Evolutionary conservation across 2,329 filamentous ascomycete species (phyloP), one percentile per base, ranked within the genome.

Genomic region (Alternaria burnsii): DNA sequence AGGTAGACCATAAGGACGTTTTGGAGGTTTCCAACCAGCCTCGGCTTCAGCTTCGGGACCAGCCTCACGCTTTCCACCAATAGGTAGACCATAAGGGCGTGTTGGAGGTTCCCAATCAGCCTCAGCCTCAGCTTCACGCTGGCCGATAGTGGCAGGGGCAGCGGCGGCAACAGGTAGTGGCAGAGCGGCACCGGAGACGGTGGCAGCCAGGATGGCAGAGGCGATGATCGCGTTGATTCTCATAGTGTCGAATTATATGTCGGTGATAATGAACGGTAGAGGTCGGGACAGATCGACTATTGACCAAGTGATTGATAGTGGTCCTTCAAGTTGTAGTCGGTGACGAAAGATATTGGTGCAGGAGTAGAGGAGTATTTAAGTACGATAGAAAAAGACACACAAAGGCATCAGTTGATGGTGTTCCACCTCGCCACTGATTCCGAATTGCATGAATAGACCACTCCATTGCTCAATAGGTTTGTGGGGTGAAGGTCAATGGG

Each of bases 141-240:
- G 46, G 16, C 48, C 55, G 52, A 65, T 63, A 51, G 43, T 28
- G 26, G 44, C 28, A 7, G 38, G n/a, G 24, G 16, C 40, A 55
- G 66, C 65, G 53, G 32, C 51, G 47, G 52, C 56, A 24, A 56
- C 59, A 41, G 59, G 69, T 62, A 78, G 75, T 67, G 80, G 80
- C 56, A 78, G 64, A 72, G 75, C 78, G 58, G 80, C 78, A 53
- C 75, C 75, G 61, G 77, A 73, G 65, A 77, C 72, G 69, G 78
- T 78, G 51, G 78, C 78, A 53, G 79, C 79, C 50, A 84, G 61
- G 52, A 82, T 71, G 52, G 75, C 68, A 55, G 80, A 75, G 48
- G 79, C 69, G 54, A 83, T 68, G 53, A 83, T 58, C 55, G 78
- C 70, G 65, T 80, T 75, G 72, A 84, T 67, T 78, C 83, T 85